Evolutionary conservation across 768 basidiomycete genomes (phyloP).

Genomic region (Mycena galopus): DNA sequence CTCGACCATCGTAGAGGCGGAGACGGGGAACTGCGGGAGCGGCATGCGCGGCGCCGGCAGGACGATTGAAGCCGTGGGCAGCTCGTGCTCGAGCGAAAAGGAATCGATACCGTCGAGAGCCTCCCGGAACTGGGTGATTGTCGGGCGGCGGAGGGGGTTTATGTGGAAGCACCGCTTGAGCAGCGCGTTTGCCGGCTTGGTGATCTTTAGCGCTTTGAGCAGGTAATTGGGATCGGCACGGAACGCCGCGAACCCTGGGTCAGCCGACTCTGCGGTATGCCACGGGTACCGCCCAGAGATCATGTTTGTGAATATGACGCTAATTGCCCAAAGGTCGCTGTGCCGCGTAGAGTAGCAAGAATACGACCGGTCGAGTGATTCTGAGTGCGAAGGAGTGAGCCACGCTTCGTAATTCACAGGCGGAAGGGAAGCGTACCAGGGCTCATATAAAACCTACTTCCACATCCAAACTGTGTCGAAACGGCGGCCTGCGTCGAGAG

Average conservation of each 20-base stretch:
- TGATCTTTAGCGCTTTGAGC: conserved; percentile 11
- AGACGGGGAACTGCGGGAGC: not conserved
- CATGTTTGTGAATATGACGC: conserved; percentile 13
- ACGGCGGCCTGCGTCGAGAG: conserved; percentile 48
- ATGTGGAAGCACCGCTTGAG: conserved; percentile 25
- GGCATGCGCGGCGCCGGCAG: not conserved
- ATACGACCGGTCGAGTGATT: not conserved
- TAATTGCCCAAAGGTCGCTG: conserved; percentile 19
- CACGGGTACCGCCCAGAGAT: conserved; percentile 17
- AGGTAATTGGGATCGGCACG: conserved; percentile 12
- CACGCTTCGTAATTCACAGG: not conserved
- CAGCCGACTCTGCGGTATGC: not conserved
- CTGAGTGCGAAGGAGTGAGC: not conserved
- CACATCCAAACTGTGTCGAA: conserved; percentile 22
- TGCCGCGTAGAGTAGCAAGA: conserved; percentile 9
- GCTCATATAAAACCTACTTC: conserved; percentile 17
- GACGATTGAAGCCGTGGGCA: too few relatives aligned
- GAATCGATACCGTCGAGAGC: conserved; percentile 15
- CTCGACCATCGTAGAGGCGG: not conserved
- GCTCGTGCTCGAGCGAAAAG: conserved; percentile 1
- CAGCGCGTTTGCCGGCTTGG: conserved; percentile 12
- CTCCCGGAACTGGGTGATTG: conserved; percentile 20
- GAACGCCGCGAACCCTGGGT: conserved; percentile 17
- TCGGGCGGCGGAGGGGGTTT: conserved; percentile 28
- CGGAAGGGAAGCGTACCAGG: conserved; percentile 11